Evolutionary conservation across 768 basidiomycete genomes (phyloP), one percentile per base, ranked within the genome.

Genomic region (Tubosaeta brunneosetosa): DNA sequence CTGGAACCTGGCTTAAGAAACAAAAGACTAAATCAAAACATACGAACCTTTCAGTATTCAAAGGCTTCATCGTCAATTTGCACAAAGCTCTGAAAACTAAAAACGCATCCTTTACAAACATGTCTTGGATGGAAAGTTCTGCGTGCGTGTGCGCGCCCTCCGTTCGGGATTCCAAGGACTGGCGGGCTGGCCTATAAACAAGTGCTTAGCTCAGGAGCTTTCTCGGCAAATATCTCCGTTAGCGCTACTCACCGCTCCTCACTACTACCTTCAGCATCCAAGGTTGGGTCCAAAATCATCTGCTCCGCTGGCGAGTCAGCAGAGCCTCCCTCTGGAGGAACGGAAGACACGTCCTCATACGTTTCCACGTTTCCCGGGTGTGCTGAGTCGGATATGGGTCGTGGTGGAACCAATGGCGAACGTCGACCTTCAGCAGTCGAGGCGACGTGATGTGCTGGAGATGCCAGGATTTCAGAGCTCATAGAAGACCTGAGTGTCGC

Each of bases 31-130:
- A 16, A 37, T 12, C 12, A 37, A 13, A 17, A 8, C 14, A 25
- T 8, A 64, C 81, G 47, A 44, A 94, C 94, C 91, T 95, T 71
- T 99, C 97, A 6, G 81, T 83, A 61, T 91, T 90, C 44, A 99
- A 74, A 11, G 94, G 90, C 68, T 98, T 98, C 94, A 97, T 98
- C 9, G 93, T 94, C 58, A 98, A 74, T 67, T 98, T 98, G 75
- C 97, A 98, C 11, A 99, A 76, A 0, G 97, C 94, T 43, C 97
- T 81, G 72, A 98, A 95, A 34, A 99, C 95, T 55, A 99, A 80
- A 75, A 97, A 99, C 0, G 97, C 94, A 65, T 99, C 97, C 66
- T 98, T 98, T 65, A 97, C 80, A 67, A 94, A 95, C 50, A 97
- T 72, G 60, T 99, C 95, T 48, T 89, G 84, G n/a, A 79, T 76